Percentiles rank a stretch among this genome's conserved stretches.
Evolutionary conservation across 352 stramenopile genomes (phyloP).

Genomic region (Saprolegnia parasitica): DNA sequence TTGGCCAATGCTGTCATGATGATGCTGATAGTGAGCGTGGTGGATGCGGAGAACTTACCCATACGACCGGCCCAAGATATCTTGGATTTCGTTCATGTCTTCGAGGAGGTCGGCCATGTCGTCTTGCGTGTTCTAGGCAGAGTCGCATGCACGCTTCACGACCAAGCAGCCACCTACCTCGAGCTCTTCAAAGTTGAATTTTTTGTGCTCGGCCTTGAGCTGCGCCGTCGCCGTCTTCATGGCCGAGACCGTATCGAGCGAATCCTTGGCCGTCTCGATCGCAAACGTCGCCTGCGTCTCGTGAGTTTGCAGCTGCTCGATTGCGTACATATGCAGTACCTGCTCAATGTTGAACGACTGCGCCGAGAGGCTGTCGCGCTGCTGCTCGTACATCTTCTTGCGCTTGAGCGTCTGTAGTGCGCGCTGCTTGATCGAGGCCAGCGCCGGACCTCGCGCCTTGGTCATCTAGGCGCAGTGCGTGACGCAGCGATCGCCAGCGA

Average conservation of each 20-base stretch:
- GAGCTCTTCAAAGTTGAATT: slow-evolving; percentile 95
- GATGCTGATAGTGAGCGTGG: neutral
- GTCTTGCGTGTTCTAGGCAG: slow-evolving; percentile 88
- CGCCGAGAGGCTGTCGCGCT: slow-evolving; percentile 69
- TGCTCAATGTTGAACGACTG: slow-evolving; percentile 87
- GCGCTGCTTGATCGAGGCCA: slow-evolving; percentile 77
- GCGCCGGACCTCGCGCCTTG: slow-evolving; percentile 56
- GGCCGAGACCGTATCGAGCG: slow-evolving; percentile 87
- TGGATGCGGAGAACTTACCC: slow-evolving; percentile 40
- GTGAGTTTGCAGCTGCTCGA: too few species aligned
- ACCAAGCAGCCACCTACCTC: slow-evolving; percentile 55
- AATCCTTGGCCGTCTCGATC: slow-evolving; percentile 91
- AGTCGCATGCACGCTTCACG: neutral
- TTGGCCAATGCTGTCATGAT: slow-evolving; percentile 70
- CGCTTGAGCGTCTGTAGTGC: slow-evolving; percentile 83
- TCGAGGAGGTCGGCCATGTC: slow-evolving; percentile 97
- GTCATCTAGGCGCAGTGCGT: slow-evolving; percentile 46
- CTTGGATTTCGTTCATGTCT: slow-evolving; percentile 98
- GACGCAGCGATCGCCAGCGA: neutral
- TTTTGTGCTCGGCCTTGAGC: slow-evolving; percentile 93
- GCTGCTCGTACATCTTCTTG: slow-evolving; percentile 86
- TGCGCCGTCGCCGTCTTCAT: slow-evolving; percentile 92
- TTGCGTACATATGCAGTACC: slow-evolving; percentile 37
- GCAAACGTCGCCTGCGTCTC: slow-evolving; percentile 65
- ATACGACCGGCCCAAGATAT: slow-evolving; percentile 94